Conservation (phyloP, 768 basidiomycete genomes). For the Chiua virens region DNA sequence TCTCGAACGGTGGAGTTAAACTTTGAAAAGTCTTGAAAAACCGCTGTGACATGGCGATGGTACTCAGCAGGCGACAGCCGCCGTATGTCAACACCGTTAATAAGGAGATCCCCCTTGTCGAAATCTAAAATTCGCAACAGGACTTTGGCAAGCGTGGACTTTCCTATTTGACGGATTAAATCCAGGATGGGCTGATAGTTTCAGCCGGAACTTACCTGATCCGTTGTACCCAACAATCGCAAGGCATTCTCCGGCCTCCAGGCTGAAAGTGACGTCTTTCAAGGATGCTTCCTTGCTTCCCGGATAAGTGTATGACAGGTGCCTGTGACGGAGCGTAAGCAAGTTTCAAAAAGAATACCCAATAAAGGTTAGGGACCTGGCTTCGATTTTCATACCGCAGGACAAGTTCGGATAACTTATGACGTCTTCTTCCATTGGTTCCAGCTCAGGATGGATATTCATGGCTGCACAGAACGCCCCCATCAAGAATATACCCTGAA, state of each 20-base stretch:
- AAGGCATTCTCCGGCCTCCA: constrained; percentile 75
- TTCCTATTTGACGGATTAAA: constrained; percentile 48
- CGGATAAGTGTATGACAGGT: constrained; percentile 78
- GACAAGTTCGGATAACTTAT: constrained; percentile 46
- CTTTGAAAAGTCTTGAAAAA: constrained; percentile 85
- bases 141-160: constrained; percentile 84
- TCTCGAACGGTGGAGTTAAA: constrained; percentile 76
- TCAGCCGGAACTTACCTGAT: constrained; percentile 52
- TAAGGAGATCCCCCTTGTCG: constrained; percentile 61
- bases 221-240: constrained; percentile 88
- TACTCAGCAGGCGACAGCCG: constrained; percentile 65
- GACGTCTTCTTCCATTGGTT: constrained; percentile 55
- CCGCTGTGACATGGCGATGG: constrained; percentile 72
- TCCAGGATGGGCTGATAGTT: constrained; percentile 9
- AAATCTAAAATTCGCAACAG: constrained; percentile 79
- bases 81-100: constrained; percentile 73
- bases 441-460: constrained; percentile 64
- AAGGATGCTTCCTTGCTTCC: constrained; percentile 68
- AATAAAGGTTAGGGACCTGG: constrained; percentile 47
- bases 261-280: constrained; percentile 63
- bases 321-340: constrained; percentile 36
- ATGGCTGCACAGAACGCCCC: constrained; percentile 82
- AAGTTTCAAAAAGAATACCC: constrained; percentile 6
- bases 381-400: constrained; percentile 69
- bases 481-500: constrained; percentile 84